These are phyloP conservation scores for Phascolomyces articulosus DNA, from an alignment of 371 early-diverging fungal genomes.

Conservation along the genomic window DNA sequence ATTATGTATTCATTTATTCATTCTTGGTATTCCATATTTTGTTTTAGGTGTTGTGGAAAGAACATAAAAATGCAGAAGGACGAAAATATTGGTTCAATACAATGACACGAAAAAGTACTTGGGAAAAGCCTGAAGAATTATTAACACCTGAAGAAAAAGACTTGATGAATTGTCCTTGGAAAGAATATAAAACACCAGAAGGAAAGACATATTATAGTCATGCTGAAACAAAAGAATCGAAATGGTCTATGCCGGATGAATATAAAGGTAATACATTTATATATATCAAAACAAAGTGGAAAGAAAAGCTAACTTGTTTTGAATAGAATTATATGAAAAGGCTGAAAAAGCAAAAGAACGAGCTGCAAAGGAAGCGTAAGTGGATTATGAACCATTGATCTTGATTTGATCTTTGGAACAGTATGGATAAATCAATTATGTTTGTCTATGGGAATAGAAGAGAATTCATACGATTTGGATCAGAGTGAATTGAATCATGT, in stretches of 20 bases:
- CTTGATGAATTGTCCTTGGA: conserved; percentile 78
- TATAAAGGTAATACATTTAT: conserved; percentile 72
- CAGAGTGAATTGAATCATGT: no score
- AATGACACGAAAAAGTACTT: conserved; percentile 78
- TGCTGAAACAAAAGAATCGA: conserved; percentile 77
- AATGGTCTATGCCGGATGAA: conserved; percentile 88
- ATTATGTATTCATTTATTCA: no score
- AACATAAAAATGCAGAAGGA: conserved; percentile 80
- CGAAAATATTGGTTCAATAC: conserved; percentile 86
- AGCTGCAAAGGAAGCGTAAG: conserved; percentile 32
- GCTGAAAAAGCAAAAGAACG: conserved; percentile 40
- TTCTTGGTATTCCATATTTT: not conserved
- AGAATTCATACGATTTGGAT: not conserved
- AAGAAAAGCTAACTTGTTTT: no score
- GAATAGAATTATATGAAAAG: conserved; percentile 40
- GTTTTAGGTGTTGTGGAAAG: conserved; percentile 66
- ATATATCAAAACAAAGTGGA: no score
- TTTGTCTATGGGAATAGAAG: not conserved
- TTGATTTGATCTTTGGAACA: no score
- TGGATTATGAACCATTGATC: no score
- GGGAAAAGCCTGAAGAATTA: conserved; percentile 96
- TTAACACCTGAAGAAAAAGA: conserved; percentile 83
- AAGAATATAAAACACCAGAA: conserved; percentile 82
- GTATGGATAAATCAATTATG: no score
- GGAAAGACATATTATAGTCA: conserved; percentile 93